Conservation (phyloP, 371 early-diverging fungal species). For the Blakeslea trispora region DNA sequence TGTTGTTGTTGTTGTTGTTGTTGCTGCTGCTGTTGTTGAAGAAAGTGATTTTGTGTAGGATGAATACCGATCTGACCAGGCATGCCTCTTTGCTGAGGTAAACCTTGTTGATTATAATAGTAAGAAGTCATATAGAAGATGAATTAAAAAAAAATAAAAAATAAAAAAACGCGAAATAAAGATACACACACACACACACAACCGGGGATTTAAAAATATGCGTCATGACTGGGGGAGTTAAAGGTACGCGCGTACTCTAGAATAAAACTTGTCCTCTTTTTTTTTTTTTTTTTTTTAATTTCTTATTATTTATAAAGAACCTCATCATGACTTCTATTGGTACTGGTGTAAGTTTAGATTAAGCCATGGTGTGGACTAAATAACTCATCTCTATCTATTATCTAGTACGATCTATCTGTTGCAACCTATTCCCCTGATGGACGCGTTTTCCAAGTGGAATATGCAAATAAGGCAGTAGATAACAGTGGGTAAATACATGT, state of each 20-base stretch:
- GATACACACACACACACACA: too few relatives aligned
- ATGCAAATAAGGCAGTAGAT: constrained; percentile 97
- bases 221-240: constrained; percentile 9
- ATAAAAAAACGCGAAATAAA: too few relatives aligned
- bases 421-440: constrained; percentile 99
- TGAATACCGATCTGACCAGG: constrained; percentile 22
- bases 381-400: too few relatives aligned
- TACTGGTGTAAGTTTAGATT: constrained; percentile 74
- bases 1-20: constrained; percentile 29
- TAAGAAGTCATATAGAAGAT: constrained; percentile 30
- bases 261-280: constrained; percentile 1
- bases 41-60: constrained; percentile 18
- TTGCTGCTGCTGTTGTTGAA: too few relatives aligned
- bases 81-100: constrained; percentile 11
- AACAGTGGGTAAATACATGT: constrained; percentile 83
- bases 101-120: constrained; percentile 33
- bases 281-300: constrained; percentile 10
- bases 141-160: too few relatives aligned
- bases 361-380: too few relatives aligned
- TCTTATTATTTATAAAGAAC: constrained; percentile 4
- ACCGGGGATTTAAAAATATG: too few relatives aligned
- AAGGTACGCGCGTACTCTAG: constrained; percentile 32
- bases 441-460: constrained; percentile 98
- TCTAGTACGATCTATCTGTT: constrained; percentile 94
- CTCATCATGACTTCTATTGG: constrained; percentile 69